Base-by-base conservation (phyloP, 2,329 filamentous ascomycete species). In the Colletotrichum plurivorum region DNA sequence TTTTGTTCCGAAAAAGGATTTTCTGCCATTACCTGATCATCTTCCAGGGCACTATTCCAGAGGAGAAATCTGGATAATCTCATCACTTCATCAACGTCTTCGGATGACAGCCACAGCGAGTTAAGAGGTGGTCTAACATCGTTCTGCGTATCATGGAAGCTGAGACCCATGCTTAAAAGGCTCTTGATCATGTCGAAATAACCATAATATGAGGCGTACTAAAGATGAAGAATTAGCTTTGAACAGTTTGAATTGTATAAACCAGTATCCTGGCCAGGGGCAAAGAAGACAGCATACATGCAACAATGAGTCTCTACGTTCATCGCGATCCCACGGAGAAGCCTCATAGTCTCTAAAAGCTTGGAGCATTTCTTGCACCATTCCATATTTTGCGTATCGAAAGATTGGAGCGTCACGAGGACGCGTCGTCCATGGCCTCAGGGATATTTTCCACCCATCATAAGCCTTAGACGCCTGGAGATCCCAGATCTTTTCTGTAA, bases 311-410 rank as follows among this genome's bases (percentile, higher is more conserved):
- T 3, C 9, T 15, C 61, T 53, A 1, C 3, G 0, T 0, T 13
- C 1, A 6, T 45, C 2, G 22, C 55, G 12, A 20, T 64, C 62
- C 2, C 22, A 25, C 0, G 58, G 6, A 7, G 53, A 65, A 4
- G 63, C 41, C 5, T 39, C 7, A 5, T 13, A 15, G 6, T 31
- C 15, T 3, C 15, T 18, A 1, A 60, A 39, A 0, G 16, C 46
- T 6, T 18, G 1, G 0, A 39, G 7, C 7, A 46, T 13, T 3
- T n/a, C 25, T 2, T 0, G 1, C 63, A 22, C 20, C 1, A 15
- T 13, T 4, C 27, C 39, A 0, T 1, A 0, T 4, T 1, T 0
- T 0, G 18, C 15, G 3, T 13, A 39, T 0, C 0, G 0, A 16
- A 64, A 64, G 3, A 58, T 58, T 1, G 16, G 16, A 2, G 49